These are phyloP conservation scores for Malassezia pachydermatis DNA, from an alignment of 1,284 basidiomycete species.

Conservation along the genomic window DNA sequence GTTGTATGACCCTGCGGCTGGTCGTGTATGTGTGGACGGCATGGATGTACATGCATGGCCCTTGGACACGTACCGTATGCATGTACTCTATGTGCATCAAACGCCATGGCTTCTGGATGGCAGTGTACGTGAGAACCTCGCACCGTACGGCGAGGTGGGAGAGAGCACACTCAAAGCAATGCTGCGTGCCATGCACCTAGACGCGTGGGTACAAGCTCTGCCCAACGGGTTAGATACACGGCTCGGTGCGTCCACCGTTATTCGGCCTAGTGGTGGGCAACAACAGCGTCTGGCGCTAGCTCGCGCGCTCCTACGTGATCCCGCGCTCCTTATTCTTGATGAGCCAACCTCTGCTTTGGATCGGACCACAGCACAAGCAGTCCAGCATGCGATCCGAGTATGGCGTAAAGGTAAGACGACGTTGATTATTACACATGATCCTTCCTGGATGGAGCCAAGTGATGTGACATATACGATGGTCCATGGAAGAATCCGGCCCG, in stretches of 20 bases:
- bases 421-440: slow-evolving; percentile 90
- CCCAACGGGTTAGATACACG: slow-evolving; percentile 79
- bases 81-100: slow-evolving; percentile 68
- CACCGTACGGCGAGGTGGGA: slow-evolving; percentile 60
- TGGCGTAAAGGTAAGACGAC: slow-evolving; percentile 80
- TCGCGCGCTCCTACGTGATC: slow-evolving; percentile 72
- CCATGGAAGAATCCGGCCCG: slow-evolving; percentile 69
- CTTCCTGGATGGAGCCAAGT: slow-evolving; percentile 63
- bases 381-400: slow-evolving; percentile 73
- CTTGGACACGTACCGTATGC: slow-evolving; percentile 59
- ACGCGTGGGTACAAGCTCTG: slow-evolving; percentile 72
- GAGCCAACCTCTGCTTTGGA: slow-evolving; percentile 94
- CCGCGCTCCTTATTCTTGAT: slow-evolving; percentile 82
- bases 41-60: slow-evolving; percentile 64
- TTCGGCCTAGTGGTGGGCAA: slow-evolving; percentile 75
- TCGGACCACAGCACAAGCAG: slow-evolving; percentile 70
- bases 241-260: slow-evolving; percentile 61
- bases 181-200: slow-evolving; percentile 72
- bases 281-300: slow-evolving; percentile 84
- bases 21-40: slow-evolving; percentile 66
- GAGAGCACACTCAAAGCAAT: slow-evolving; percentile 64
- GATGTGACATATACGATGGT: slow-evolving; percentile 92
- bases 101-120: slow-evolving; percentile 70
- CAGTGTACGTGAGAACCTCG: slow-evolving; percentile 78
- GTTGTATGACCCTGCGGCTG: slow-evolving; percentile 56